These are phyloP conservation scores for Penicillium brasilianum DNA, from an alignment of 2,329 filamentous ascomycete species.

Conservation along the genomic window DNA sequence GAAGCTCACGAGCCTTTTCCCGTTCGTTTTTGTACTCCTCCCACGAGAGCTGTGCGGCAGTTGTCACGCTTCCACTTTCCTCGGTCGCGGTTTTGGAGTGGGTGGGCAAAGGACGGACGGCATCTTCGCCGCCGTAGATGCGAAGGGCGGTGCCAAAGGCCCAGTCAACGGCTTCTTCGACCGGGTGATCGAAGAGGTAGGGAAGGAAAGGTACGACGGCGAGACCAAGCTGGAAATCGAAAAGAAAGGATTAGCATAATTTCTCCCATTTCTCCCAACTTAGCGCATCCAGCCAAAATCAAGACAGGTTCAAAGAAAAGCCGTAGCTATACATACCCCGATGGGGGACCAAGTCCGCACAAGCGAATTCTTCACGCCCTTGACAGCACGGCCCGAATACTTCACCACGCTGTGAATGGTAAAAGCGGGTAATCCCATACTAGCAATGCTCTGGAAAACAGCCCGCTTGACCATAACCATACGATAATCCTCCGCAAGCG, in stretches of 20 bases:
- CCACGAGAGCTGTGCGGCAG: slow-evolving; percentile 36
- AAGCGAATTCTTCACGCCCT: slow-evolving; percentile 74
- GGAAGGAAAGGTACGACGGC: slow-evolving; percentile 82
- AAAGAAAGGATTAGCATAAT: slow-evolving; percentile 12
- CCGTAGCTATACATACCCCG: slow-evolving; percentile 65
- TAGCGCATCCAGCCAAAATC: background rate
- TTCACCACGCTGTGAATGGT: slow-evolving; percentile 92
- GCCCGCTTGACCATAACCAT: slow-evolving; percentile 89
- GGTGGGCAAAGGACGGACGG: slow-evolving; percentile 49
- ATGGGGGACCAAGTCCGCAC: slow-evolving; percentile 89
- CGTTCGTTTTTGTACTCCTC: slow-evolving; percentile 42
- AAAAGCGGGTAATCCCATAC: slow-evolving; percentile 92
- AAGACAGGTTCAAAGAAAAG: background rate
- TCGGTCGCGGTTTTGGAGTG: slow-evolving; percentile 9
- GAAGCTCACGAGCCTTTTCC: slow-evolving; percentile 36
- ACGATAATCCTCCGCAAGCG: slow-evolving; percentile 85
- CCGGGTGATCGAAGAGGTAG: slow-evolving; percentile 84
- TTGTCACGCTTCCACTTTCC: slow-evolving; percentile 6
- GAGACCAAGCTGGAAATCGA: slow-evolving; percentile 60
- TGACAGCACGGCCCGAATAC: slow-evolving; percentile 86
- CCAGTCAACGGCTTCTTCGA: slow-evolving; percentile 91
- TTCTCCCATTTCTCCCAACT: no score
- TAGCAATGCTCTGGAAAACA: slow-evolving; percentile 87
- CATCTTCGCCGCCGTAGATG: slow-evolving; percentile 68
- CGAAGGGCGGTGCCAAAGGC: slow-evolving; percentile 82